These are phyloP conservation scores for Actinomortierella wolfii DNA, from an alignment of 371 early-diverging fungal genomes.

Conservation along the genomic window DNA sequence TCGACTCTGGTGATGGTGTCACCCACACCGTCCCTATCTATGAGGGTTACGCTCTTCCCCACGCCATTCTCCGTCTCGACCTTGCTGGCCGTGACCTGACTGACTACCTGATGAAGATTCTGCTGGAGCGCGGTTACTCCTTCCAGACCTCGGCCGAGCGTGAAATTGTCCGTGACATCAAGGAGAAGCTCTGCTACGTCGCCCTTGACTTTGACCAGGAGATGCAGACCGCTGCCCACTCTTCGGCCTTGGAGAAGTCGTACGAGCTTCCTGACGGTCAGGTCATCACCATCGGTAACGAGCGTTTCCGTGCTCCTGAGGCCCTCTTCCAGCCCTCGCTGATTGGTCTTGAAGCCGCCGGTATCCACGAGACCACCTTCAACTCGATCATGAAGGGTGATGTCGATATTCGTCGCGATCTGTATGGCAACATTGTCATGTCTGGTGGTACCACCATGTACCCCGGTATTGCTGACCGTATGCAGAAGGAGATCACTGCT, in stretches of 20 bases:
- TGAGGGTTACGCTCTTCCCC: constrained; percentile 95
- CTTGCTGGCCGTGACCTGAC: constrained; percentile 95
- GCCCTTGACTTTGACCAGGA: constrained; percentile 88
- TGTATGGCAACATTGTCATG: constrained; percentile 90
- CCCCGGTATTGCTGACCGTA: constrained; percentile 89
- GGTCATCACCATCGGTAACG: constrained; percentile 70
- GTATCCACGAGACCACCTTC: constrained; percentile 88
- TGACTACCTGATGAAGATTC: constrained; percentile 81
- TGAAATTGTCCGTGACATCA: constrained; percentile 92
- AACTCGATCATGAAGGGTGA: constrained; percentile 92
- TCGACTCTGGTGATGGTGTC: constrained; percentile 95
- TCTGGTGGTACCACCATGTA: constrained; percentile 92
- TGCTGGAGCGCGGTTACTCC: constrained; percentile 86
- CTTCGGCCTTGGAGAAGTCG: constrained; percentile 48
- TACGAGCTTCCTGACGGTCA: constrained; percentile 95
- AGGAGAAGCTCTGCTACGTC: constrained; percentile 95
- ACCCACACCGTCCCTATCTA: constrained; percentile 95
- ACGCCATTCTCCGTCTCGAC: constrained; percentile 91
- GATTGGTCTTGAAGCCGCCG: constrained; percentile 87
- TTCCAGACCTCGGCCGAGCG: constrained; percentile 92
- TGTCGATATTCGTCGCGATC: constrained; percentile 85
- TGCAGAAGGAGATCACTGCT: constrained; percentile 86
- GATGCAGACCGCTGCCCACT: constrained; percentile 77
- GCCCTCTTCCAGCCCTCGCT: constrained; percentile 86
- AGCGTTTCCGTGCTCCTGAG: constrained; percentile 85